Conservation (phyloP, 176 grass and related monocot species). For the Secale cereale region DNA sequence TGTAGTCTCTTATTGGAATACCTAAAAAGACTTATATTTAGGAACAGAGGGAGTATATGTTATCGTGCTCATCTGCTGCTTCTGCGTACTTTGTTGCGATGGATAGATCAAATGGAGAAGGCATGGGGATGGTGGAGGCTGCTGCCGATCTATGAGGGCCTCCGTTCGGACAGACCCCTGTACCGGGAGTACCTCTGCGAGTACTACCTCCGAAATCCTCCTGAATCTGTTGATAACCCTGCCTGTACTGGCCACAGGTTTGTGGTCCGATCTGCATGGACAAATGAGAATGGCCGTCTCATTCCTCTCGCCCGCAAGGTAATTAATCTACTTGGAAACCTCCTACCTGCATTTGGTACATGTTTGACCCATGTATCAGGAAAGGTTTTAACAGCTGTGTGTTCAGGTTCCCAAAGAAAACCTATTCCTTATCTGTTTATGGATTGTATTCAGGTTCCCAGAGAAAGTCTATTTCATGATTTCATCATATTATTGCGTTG, state of each 20-base stretch:
- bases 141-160: neutral
- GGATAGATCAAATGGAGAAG: neutral
- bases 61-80: neutral
- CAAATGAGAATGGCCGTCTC: neutral
- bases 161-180: neutral
- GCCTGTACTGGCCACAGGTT: neutral
- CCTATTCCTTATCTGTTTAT: no score
- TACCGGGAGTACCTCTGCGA: neutral
- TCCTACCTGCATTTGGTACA: neutral
- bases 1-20: no score
- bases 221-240: neutral
- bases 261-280: neutral
- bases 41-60: no score
- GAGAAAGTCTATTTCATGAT: no score
- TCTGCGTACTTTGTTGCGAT: neutral
- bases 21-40: no score
- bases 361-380: no score
- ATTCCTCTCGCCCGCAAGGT: neutral
- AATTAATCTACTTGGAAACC: neutral
- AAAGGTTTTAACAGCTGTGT: no score
- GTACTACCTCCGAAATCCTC: neutral
- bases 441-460: no score
- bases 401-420: no score
- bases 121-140: neutral
- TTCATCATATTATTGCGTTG: no score